These are phyloP conservation scores for Harringtonia aguacate DNA, from an alignment of 2,329 filamentous ascomycete genomes.

Conservation along the genomic window DNA sequence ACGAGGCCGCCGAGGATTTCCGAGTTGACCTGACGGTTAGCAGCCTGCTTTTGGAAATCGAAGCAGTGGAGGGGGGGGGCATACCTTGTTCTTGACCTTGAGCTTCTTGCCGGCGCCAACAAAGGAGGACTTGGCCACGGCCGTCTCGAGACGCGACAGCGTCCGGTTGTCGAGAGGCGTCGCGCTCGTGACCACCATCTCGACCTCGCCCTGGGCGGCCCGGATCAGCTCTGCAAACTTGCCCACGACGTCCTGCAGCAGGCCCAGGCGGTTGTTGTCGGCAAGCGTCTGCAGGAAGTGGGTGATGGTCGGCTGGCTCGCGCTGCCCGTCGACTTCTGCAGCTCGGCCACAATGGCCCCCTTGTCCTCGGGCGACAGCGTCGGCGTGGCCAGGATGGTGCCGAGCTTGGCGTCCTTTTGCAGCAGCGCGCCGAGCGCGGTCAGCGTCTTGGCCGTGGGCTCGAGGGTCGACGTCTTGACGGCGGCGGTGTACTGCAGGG, in stretches of 20 bases:
- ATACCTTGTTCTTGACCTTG: conserved; percentile 82
- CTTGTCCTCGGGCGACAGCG: conserved; percentile 72
- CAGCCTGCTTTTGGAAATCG: background rate
- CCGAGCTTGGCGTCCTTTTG: conserved; percentile 75
- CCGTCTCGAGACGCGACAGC: conserved; percentile 73
- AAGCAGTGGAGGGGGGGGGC: background rate
- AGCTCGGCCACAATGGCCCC: conserved; percentile 76
- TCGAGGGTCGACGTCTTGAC: conserved; percentile 82
- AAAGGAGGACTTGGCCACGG: conserved; percentile 82
- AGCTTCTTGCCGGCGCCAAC: conserved; percentile 90
- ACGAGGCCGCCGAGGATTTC: conserved; percentile 90
- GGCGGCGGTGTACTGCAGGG: conserved; percentile 79
- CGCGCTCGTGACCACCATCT: conserved; percentile 85
- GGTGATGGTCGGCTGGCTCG: conserved; percentile 74
- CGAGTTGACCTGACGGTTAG: conserved; percentile 63
- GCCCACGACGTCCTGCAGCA: conserved; percentile 70
- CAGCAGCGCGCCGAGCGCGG: conserved; percentile 59
- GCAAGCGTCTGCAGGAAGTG: conserved; percentile 87
- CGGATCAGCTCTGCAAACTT: conserved; percentile 86
- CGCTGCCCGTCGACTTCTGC: conserved; percentile 61
- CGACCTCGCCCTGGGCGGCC: conserved; percentile 83
- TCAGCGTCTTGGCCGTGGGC: conserved; percentile 69
- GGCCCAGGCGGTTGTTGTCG: conserved; percentile 88
- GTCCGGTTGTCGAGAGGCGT: conserved; percentile 80
- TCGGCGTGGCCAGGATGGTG: conserved; percentile 67